Evolutionary conservation across 495 filamentous ascomycete genomes (phyloP), one percentile per base, ranked within the genome.

Genomic region (Annulohypoxylon maeteangense): DNA sequence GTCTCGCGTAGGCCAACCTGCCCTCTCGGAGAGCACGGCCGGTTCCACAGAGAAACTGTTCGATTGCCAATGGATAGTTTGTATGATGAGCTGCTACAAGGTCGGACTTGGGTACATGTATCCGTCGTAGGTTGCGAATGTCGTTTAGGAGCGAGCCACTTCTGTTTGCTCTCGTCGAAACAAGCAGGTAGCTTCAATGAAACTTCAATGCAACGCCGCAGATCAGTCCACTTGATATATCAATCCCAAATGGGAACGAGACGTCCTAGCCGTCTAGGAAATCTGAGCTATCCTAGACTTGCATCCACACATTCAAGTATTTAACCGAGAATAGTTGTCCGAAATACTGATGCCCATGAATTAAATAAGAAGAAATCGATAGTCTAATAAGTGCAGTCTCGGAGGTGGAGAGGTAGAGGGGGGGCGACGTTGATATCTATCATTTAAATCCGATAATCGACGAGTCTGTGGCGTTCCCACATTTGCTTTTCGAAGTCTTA

Each of bases 321-420:
- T 65, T 64, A 61, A 34, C 65, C 54, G 67, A 63, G 59, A 70
- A 50, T 27, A 36, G 22, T 51, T 48, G 31, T 22, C 69, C 59
- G 69, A 68, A 72, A 71, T 64, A 59, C 47, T 59, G 54, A 74
- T 72, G 36, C 47, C 62, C 27, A 54, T 44, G 50, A 58, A 68
- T 56, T 44, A 60, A 62, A 71, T 38, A 60, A 45, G 63, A 67
- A 20, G 32, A 53, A 56, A 66, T 70, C 74, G 67, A 76, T 71
- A 74, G 71, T 74, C 57, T 27, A 74, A 34, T 4, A 53, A 32
- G 56, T 16, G 56, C 48, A 54, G 74, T 76, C 66, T 74, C 67
- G 53, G 61, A 74, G 54, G 55, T 48, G 22, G 45, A 29, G 40
- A 44, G 40, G 16, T 20, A 29, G 23, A n/a, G 47, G 36, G 50